These are phyloP conservation scores for Pythium vanterpoolii DNA, from an alignment of 352 stramenopile species.

Conservation along the genomic window DNA sequence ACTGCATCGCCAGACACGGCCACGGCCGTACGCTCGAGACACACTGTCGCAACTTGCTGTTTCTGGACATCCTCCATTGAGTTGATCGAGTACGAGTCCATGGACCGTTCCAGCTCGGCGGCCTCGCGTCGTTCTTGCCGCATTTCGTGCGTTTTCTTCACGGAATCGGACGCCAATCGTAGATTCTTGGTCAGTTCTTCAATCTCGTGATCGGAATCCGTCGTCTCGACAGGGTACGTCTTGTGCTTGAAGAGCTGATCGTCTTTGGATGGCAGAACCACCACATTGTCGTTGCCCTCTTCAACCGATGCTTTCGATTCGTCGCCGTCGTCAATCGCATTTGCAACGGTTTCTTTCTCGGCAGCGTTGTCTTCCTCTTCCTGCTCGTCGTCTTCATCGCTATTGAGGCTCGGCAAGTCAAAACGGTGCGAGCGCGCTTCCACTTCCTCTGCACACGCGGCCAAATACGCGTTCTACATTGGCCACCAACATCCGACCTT, in stretches of 20 bases:
- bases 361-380: constrained; percentile 22
- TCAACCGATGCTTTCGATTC: constrained; percentile 6
- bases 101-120: constrained; percentile 14
- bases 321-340: constrained; percentile 12
- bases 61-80: constrained; percentile 71
- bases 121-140: constrained; percentile 40
- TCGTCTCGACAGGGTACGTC: constrained; percentile 34
- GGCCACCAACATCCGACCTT: constrained; percentile 9
- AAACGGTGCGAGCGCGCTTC: constrained; percentile 48
- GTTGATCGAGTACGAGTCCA: constrained; percentile 42
- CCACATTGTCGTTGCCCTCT: constrained; percentile 19
- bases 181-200: constrained; percentile 58
- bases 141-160: constrained; percentile 64
- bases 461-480: constrained; percentile 56
- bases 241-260: constrained; percentile 54
- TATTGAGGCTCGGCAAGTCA: constrained; percentile 58
- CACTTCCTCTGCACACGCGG: constrained; percentile 59
- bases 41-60: constrained; percentile 61
- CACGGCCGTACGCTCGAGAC: constrained; percentile 62
- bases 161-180: constrained; percentile 35
- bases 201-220: constrained; percentile 57
- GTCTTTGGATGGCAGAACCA: constrained; percentile 10
- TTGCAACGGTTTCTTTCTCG: constrained; percentile 20
- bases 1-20: constrained; percentile 71
- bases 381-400: constrained; percentile 47